Conservation (phyloP, 2,329 filamentous ascomycete genomes). For the Penicillium sp. region DNA sequence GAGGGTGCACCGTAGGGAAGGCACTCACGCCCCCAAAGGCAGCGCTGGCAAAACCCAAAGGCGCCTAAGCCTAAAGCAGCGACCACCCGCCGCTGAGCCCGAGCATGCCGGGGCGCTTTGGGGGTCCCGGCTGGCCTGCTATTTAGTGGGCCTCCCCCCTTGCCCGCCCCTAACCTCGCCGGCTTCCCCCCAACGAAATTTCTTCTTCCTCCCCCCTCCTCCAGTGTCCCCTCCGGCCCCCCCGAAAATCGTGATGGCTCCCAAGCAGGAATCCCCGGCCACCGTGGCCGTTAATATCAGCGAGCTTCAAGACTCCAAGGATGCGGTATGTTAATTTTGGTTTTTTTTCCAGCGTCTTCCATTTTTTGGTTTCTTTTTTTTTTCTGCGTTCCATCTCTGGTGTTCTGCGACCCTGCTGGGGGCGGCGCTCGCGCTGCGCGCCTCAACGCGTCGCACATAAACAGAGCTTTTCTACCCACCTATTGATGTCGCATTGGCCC, state of each 20-base stretch:
- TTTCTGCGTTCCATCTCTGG: constrained; percentile 1
- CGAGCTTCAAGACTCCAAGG: constrained; percentile 75
- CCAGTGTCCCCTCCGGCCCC: constrained; percentile 34
- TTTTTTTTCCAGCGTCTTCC: constrained; percentile 10
- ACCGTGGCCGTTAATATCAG: constrained; percentile 57
- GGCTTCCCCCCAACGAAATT: constrained; percentile 15
- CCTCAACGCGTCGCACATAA: constrained; percentile 22
- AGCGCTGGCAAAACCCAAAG: not conserved
- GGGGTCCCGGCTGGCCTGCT: constrained; percentile 4
- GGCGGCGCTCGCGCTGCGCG: constrained; percentile 7
- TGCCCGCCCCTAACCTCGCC: constrained; percentile 20
- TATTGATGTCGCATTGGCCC: not conserved
- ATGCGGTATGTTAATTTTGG: constrained; percentile 63
- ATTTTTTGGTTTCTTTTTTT: constrained; percentile 8
- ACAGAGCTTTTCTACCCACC: constrained; percentile 11
- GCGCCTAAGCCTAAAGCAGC: constrained; percentile 28
- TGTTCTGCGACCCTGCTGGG: constrained; percentile 8
- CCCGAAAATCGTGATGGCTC: constrained; percentile 32
- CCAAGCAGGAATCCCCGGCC: constrained; percentile 31
- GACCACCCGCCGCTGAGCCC: constrained; percentile 6
- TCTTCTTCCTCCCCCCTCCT: constrained; percentile 21
- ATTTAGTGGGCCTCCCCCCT: constrained; percentile 24
- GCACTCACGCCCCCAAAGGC: not conserved
- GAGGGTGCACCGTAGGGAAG: not conserved
- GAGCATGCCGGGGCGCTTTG: constrained; percentile 10